Evolutionary conservation across 2,329 filamentous ascomycete species (phyloP).

Genomic region (Cladosporium sp.): DNA sequence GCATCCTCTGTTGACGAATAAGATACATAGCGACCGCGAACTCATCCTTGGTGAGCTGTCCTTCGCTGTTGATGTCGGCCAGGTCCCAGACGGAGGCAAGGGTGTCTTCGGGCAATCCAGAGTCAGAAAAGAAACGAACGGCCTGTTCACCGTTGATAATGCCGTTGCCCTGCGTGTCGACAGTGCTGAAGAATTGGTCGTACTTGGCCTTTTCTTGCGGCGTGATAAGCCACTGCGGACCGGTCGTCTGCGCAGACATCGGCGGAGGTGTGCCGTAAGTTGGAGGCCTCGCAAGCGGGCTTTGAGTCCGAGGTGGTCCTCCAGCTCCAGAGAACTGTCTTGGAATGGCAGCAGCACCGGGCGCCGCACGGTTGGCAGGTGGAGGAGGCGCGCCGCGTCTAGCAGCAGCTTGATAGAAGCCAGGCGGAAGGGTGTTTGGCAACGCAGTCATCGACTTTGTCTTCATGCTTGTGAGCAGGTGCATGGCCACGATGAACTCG

Average conservation of each 20-base stretch:
- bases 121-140: slow-evolving; percentile 90
- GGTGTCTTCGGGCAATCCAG: slow-evolving; percentile 79
- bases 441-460: slow-evolving; percentile 73
- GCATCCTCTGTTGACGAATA: slow-evolving; percentile 81
- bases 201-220: slow-evolving; percentile 82
- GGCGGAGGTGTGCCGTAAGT: slow-evolving; percentile 45
- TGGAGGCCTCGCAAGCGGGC: slow-evolving; percentile 51
- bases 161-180: slow-evolving; percentile 77
- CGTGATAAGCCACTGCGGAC: slow-evolving; percentile 75
- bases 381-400: slow-evolving; percentile 55
- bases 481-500: slow-evolving; percentile 98
- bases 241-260: slow-evolving; percentile 51
- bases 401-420: slow-evolving; percentile 85
- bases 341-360: slow-evolving; percentile 57
- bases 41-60: slow-evolving; percentile 79
- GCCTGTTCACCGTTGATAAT: slow-evolving; percentile 92
- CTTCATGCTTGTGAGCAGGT: slow-evolving; percentile 88
- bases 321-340: slow-evolving; percentile 71
- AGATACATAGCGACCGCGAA: slow-evolving; percentile 98
- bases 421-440: slow-evolving; percentile 75
- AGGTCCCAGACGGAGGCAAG: slow-evolving; percentile 97
- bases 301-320: slow-evolving; percentile 54
- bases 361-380: slow-evolving; percentile 36
- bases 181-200: slow-evolving; percentile 75
- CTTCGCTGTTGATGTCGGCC: slow-evolving; percentile 87